phyloP scores from a whole-genome alignment of 2,329 filamentous ascomycete species.

The Fusarium pseudocircinatum region DNA sequence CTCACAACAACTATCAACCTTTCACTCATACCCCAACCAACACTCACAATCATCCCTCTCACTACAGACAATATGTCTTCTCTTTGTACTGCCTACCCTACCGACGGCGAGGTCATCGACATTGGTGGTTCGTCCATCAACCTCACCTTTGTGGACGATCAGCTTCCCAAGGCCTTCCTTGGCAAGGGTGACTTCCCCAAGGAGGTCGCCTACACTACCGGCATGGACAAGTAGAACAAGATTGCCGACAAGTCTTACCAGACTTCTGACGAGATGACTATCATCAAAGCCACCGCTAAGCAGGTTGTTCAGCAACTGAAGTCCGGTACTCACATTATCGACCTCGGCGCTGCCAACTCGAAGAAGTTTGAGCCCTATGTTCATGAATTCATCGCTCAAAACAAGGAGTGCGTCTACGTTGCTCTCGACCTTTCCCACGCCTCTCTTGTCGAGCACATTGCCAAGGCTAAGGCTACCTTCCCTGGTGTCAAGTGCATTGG shows the following conservation, averaged over 20 bases:
- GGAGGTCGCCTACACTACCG: conserved; percentile 38
- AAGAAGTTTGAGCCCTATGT: conserved; percentile 39
- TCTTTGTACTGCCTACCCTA: neutral
- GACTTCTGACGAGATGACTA: conserved; percentile 29
- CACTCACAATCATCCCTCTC: neutral
- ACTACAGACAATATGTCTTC: neutral
- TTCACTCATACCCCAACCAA: neutral
- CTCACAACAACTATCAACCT: neutral
- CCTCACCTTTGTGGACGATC: conserved; percentile 14
- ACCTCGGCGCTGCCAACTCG: conserved; percentile 36
- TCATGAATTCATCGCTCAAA: conserved; percentile 25
- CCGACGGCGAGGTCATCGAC: conserved; percentile 23
- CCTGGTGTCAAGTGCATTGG: conserved; percentile 24
- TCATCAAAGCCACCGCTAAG: conserved; percentile 32
- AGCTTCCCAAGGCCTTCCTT: conserved; percentile 30
- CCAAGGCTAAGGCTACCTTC: conserved; percentile 28
- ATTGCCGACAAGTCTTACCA: conserved; percentile 36
- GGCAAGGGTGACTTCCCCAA: conserved; percentile 39
- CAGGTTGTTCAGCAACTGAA: conserved; percentile 25
- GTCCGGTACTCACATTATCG: conserved; percentile 31
- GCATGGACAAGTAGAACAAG: conserved; percentile 30
- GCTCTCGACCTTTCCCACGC: conserved; percentile 24
- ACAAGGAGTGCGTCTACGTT: conserved; percentile 34
- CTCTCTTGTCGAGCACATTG: conserved; percentile 29
- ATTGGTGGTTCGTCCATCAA: conserved; percentile 30